Percentiles rank a stretch among this genome's conserved stretches.
Evolutionary conservation across 257 asterid species (phyloP).

Genomic region (Primulina huaijiensis): DNA sequence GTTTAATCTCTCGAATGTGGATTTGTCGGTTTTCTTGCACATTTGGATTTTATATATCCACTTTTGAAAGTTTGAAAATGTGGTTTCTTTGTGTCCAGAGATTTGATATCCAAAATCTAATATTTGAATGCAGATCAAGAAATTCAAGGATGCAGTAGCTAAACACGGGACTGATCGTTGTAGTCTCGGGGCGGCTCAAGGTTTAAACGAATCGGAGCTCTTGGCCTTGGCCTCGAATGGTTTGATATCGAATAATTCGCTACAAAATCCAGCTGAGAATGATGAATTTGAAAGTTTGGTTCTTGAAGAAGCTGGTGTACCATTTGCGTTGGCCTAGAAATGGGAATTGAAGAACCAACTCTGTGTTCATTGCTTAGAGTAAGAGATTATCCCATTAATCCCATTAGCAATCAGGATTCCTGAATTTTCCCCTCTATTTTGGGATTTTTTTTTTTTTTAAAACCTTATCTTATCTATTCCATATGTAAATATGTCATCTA

Average conservation of each 20-base stretch:
- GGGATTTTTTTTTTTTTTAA: not conserved
- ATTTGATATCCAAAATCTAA: not conserved
- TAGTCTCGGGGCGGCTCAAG: constrained; percentile 63
- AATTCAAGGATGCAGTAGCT: constrained; percentile 79
- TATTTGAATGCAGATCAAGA: constrained; percentile 63
- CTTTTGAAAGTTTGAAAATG: not conserved
- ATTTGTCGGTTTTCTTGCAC: not conserved
- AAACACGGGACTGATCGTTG: constrained; percentile 64
- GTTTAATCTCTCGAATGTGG: not conserved
- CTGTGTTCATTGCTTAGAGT: constrained; percentile 43
- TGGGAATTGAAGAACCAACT: constrained; percentile 26
- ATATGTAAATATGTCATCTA: not conserved
- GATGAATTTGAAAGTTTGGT: constrained; percentile 35
- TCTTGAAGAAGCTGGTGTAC: constrained; percentile 21
- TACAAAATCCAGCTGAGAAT: constrained; percentile 21
- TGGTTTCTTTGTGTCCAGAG: not conserved
- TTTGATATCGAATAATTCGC: constrained; percentile 34
- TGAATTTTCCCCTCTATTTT: not conserved
- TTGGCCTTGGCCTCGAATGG: constrained; percentile 65
- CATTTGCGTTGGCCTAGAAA: constrained; percentile 30
- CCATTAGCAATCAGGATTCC: not conserved
- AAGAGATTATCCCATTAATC: constrained; percentile 5
- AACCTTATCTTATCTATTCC: not conserved
- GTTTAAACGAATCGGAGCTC: constrained; percentile 67
- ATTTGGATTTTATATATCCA: not conserved